Evolutionary conservation across 306 rosid genomes (phyloP), one percentile per base, ranked within the genome.

Genomic region (Medicago arabica): DNA sequence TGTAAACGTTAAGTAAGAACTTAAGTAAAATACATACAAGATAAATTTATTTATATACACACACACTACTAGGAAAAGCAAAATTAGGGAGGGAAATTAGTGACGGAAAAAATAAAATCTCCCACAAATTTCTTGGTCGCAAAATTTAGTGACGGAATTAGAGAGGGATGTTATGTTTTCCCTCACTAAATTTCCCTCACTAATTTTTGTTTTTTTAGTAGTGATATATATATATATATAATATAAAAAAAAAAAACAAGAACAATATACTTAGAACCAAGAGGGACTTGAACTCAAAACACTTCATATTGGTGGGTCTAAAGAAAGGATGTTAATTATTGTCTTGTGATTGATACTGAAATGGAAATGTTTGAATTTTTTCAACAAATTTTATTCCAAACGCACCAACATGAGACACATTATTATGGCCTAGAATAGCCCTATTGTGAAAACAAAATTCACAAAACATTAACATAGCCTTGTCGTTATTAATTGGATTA

Each of bases 401-500:
- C 9, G 17, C 9, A 13, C 51, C 16, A 46, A 46, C 51, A 46
- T 12, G 12, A 13, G 15, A 40, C 57, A n/a, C 57, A 23, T 23
- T 12, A 46, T 7, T 50, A 50, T 50, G 19, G 21, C 21, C 57
- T n/a, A 6, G 19, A 50, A n/a, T 15, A 7, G 57, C 18, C 57
- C 11, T 7, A 50, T 50, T 50, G 9, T 50, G 21, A 50, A 41
- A 51, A 31, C 9, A 2, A 62, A 76, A 55, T 43, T 44, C 31
- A 75, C 1, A 25, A 46, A 46, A 49, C 69, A 71, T 7, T 66
- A 44, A 60, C 64, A 19, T 6, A 53, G 51, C 13, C 44, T 6
- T 67, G 59, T 67, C 76, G 68, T 53, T 77, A 50, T 77, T 72
- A 61, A 55, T 59, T 78, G 80, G 64, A 53, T 18, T 59, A 78